Evolutionary conservation across 345 rosid species (phyloP), one percentile per base, ranked within the genome.

Genomic region (Pistacia atlantica): DNA sequence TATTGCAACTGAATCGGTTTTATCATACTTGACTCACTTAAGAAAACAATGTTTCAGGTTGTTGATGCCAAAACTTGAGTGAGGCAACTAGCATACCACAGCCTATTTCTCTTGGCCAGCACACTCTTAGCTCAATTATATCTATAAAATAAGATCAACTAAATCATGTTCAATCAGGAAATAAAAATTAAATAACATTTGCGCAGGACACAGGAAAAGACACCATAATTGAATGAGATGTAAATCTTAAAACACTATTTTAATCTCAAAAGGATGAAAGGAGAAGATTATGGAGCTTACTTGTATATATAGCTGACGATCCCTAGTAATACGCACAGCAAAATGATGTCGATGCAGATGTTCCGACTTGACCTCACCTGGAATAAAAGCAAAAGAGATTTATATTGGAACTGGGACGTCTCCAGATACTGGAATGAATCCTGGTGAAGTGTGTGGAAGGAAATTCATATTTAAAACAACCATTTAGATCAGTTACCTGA

Each of bases 291-390:
- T n/a, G 60, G 51, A 81, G 78, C 87, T 91, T 87, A 91, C 92
- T 85, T 85, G 82, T 95, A 91, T 75, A 95, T 68, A 84, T 93
- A 90, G 65, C 89, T 83, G 70, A 79, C 84, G 69, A 95, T 89
- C 52, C 99, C 93, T 54, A 93, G 86, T 75, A 95, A 78, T 20
- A 95, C 84, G 68, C 91, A 88, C 4, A 95, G 83, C 69, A 91
- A 86, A 76, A 88, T 67, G 79, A 90, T 88, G 83, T 91, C 97
- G n/a, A 95, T 84, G 85, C 87, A 89, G 86, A 93, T 84, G 85
- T 95, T 95, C 68, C 86, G 83, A 71, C 87, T 86, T 58, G 95
- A 90, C 79, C 98, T 86, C 76, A 91, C 62, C 99, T 91, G 88
- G 57, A 82, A 65, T 33, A 69, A 69, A 76, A 72, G 16, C 9